A percentile compares a stretch with the other conserved stretches of the same genome.
These are phyloP conservation scores for Pseudogymnoascus sp. DNA, from an alignment of 2,329 filamentous ascomycete genomes.

Conservation along the genomic window DNA sequence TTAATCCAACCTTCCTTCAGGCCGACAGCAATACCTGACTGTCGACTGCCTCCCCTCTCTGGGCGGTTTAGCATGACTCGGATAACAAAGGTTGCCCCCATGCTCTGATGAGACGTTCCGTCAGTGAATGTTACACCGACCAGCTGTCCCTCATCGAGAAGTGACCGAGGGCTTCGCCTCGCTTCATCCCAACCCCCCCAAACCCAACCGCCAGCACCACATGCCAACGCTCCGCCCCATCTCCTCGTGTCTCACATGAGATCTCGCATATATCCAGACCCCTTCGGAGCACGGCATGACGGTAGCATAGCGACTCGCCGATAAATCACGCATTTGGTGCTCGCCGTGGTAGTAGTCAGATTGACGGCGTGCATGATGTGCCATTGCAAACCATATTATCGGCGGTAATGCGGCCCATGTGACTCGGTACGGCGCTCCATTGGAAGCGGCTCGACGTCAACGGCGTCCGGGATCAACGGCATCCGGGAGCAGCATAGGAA, in stretches of 20 bases:
- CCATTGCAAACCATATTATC: background rate
- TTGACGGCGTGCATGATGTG: background rate
- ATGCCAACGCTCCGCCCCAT: background rate
- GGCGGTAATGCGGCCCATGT: background rate
- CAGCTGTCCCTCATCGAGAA: background rate
- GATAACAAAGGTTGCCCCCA: background rate
- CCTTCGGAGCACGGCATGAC: background rate
- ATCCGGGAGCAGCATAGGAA: background rate
- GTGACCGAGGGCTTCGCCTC: background rate
- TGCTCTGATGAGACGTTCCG: background rate
- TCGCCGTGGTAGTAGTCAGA: background rate
- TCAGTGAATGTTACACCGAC: background rate
- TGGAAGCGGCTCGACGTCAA: background rate
- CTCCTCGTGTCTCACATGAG: background rate
- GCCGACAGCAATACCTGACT: background rate
- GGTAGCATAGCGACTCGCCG: background rate
- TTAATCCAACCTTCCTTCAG: slow-evolving; percentile 7
- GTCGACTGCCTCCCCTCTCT: background rate
- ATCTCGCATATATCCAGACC: background rate
- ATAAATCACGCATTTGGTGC: background rate
- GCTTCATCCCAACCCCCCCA: background rate
- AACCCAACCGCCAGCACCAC: background rate
- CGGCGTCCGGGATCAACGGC: background rate
- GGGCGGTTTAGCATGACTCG: background rate
- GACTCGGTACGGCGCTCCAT: background rate